Percentiles rank a stretch among this genome's conserved stretches.
phyloP scores from a whole-genome alignment of 192 early-diverging fungal species.

The Helicostylum pulchrum region DNA sequence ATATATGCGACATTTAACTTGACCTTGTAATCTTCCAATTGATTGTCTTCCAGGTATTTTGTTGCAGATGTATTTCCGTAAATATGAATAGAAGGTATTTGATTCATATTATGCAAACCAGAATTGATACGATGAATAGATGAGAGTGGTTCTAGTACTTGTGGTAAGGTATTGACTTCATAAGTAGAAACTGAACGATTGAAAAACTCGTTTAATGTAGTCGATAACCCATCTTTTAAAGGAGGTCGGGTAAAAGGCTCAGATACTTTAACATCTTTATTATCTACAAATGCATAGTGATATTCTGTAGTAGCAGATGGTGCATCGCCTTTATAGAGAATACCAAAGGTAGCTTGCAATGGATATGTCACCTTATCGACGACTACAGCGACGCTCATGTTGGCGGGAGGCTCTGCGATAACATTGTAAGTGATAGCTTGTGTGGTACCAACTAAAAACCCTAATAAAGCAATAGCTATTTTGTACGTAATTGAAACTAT shows the following conservation, averaged over 20 bases:
- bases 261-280: neutral
- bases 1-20: constrained; percentile 7
- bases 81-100: constrained; percentile 14
- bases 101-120: neutral
- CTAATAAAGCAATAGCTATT: too few relatives aligned
- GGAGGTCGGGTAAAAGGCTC: constrained; percentile 19
- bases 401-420: neutral
- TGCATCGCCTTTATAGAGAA: constrained; percentile 16
- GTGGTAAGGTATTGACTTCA: constrained; percentile 6
- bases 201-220: constrained; percentile 21
- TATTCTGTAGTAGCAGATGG: constrained; percentile 1
- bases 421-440: constrained; percentile 9
- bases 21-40: neutral
- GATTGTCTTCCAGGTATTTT: neutral
- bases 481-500: too few relatives aligned
- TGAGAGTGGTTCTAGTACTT: neutral
- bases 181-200: constrained; percentile 8
- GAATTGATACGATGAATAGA: constrained; percentile 1
- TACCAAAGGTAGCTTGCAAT: neutral
- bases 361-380: neutral
- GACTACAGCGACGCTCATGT: neutral
- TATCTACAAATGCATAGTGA: constrained; percentile 3
- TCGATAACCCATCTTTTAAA: neutral
- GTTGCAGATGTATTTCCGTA: constrained; percentile 1
- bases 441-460: too few relatives aligned